Evolutionary conservation across 1,139 yeast genomes (phyloP).

Genomic region (Sugiyamaella novakii): DNA sequence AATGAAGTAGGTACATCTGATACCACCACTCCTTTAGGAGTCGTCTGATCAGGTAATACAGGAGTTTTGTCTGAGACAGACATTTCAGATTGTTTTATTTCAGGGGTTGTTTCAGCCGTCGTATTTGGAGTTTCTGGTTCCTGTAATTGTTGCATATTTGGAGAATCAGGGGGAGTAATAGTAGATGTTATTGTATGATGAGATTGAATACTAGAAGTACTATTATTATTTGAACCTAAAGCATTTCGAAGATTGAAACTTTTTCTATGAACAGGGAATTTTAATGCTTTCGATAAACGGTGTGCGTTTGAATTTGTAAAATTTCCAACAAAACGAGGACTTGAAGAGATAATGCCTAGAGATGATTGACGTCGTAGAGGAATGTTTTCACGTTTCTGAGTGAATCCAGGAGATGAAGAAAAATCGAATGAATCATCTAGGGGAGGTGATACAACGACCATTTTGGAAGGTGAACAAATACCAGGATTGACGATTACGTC

Average conservation of each 20-base stretch:
- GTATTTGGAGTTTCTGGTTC: slow-evolving; percentile 1
- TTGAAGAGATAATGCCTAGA: slow-evolving; percentile 7
- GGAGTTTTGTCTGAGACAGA: slow-evolving; percentile 14
- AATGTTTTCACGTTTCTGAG: not conserved
- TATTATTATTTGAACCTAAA: slow-evolving; percentile 4
- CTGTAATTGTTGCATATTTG: not conserved
- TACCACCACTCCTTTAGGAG: not conserved
- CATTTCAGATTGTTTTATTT: not conserved
- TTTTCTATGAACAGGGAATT: slow-evolving; percentile 18
- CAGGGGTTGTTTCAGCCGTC: slow-evolving; percentile 8
- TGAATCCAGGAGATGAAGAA: slow-evolving; percentile 3
- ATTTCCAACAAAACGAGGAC: slow-evolving; percentile 12
- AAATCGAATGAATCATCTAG: slow-evolving; percentile 17
- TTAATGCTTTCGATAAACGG: slow-evolving; percentile 13
- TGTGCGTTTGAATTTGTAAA: slow-evolving; percentile 12
- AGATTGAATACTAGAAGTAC: not conserved
- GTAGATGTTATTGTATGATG: slow-evolving; percentile 1
- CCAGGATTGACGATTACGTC: too few species aligned
- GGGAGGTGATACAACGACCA: slow-evolving; percentile 7
- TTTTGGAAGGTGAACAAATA: slow-evolving; percentile 1
- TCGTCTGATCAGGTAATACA: slow-evolving; percentile 7
- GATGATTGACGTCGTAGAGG: slow-evolving; percentile 6
- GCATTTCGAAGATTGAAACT: slow-evolving; percentile 18
- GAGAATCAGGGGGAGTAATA: slow-evolving; percentile 21
- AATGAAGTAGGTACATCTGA: slow-evolving; percentile 12